Evolutionary conservation across 768 basidiomycete genomes (phyloP).

Genomic region (Naganishia vishniacii): DNA sequence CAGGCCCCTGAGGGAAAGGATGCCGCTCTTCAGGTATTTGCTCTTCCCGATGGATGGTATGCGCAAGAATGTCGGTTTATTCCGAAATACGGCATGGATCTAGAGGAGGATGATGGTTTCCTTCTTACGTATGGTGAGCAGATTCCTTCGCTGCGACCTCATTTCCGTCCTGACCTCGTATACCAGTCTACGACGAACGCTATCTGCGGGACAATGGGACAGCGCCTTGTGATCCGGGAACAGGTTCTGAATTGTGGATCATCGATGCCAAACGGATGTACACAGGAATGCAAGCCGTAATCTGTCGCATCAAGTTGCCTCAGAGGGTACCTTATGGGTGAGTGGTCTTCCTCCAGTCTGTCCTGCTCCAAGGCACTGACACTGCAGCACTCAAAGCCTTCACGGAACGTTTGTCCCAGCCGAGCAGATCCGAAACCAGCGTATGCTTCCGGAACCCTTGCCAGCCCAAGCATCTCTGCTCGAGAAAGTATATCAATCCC

Average conservation of each 20-base stretch:
- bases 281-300: slow-evolving; percentile 38
- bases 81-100: slow-evolving; percentile 30
- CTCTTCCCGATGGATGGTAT: slow-evolving; percentile 42
- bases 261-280: slow-evolving; percentile 48
- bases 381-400: slow-evolving; percentile 26
- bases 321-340: slow-evolving; percentile 47
- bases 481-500: slow-evolving; percentile 37
- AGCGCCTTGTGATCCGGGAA: slow-evolving; percentile 33
- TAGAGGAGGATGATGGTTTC: slow-evolving; percentile 49
- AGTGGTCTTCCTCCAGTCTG: slow-evolving; percentile 6
- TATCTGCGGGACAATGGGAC: slow-evolving; percentile 40
- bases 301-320: slow-evolving; percentile 45
- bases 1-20: not conserved
- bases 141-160: not conserved
- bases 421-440: slow-evolving; percentile 30
- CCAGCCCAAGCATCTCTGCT: slow-evolving; percentile 36
- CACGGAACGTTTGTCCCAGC: slow-evolving; percentile 41
- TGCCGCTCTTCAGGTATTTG: slow-evolving; percentile 47
- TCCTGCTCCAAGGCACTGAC: slow-evolving; percentile 1
- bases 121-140: slow-evolving; percentile 48
- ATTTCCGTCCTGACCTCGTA: not conserved
- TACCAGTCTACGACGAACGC: slow-evolving; percentile 48
- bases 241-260: slow-evolving; percentile 50
- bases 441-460: slow-evolving; percentile 24
- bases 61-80: slow-evolving; percentile 51